These are phyloP conservation scores for Corniculantispora saksenae DNA, from an alignment of 2,329 filamentous ascomycete species.

Conservation along the genomic window DNA sequence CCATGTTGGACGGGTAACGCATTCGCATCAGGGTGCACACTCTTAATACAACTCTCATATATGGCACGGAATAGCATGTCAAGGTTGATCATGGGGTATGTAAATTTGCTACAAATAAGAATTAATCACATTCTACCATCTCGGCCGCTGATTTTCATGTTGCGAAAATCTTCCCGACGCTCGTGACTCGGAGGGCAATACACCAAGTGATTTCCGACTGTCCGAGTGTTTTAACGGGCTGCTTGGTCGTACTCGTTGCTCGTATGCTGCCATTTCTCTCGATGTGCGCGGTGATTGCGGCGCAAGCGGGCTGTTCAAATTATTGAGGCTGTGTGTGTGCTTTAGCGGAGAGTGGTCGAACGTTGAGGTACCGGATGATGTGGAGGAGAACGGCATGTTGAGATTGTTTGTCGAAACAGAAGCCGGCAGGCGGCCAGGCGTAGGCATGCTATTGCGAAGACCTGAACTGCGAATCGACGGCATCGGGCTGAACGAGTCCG, in stretches of 20 bases:
- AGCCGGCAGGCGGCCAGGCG: slow-evolving; percentile 31
- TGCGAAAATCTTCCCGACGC: background rate
- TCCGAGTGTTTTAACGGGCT: slow-evolving; percentile 44
- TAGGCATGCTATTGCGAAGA: slow-evolving; percentile 38
- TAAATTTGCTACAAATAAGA: slow-evolving; percentile 1
- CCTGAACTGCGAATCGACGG: slow-evolving; percentile 31
- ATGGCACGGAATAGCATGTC: no score
- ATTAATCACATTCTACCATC: slow-evolving; percentile 7
- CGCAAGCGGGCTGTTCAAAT: slow-evolving; percentile 47
- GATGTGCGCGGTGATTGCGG: slow-evolving; percentile 57
- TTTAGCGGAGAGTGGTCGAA: slow-evolving; percentile 82
- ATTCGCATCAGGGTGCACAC: background rate
- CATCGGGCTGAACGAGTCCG: slow-evolving; percentile 38
- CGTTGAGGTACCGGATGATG: slow-evolving; percentile 64
- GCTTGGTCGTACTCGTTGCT: slow-evolving; percentile 47
- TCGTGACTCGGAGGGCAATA: background rate
- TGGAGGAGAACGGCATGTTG: slow-evolving; percentile 17
- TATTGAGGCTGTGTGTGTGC: slow-evolving; percentile 67
- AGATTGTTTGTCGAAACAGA: slow-evolving; percentile 27
- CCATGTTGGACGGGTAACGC: slow-evolving; percentile 5
- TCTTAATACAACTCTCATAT: no score
- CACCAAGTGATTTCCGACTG: slow-evolving; percentile 28
- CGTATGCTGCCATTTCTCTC: slow-evolving; percentile 60
- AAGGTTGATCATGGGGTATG: background rate
- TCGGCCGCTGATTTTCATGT: slow-evolving; percentile 5